phyloP scores from a whole-genome alignment of 768 basidiomycete species.

The Wakefieldia striispora region DNA sequence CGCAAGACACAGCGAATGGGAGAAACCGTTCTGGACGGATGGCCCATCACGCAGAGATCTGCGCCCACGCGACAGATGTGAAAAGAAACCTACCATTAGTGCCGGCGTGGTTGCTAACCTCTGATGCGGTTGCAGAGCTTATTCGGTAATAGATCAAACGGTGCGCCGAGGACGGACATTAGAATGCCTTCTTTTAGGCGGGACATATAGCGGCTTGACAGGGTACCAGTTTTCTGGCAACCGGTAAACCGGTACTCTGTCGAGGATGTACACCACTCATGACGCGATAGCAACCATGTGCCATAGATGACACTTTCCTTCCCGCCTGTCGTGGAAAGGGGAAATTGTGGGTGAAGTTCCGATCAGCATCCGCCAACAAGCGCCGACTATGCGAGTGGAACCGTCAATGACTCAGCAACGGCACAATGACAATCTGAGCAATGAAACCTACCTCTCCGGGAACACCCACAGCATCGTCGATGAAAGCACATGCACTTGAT shows the following conservation, averaged over 20 bases:
- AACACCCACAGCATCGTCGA: conserved; percentile 1
- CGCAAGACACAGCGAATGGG: conserved; percentile 19
- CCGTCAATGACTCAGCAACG: conserved; percentile 1
- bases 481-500: conserved; percentile 3
- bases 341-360: conserved; percentile 12
- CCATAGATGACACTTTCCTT: conserved; percentile 10
- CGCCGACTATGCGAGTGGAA: conserved; percentile 1
- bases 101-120: conserved; percentile 29
- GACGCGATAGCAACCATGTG: conserved; percentile 13
- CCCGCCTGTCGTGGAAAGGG: conserved; percentile 4
- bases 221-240: conserved; percentile 5
- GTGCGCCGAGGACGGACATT: conserved; percentile 26
- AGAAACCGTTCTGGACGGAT: conserved; percentile 24
- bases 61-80: conserved; percentile 2
- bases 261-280: neutral
- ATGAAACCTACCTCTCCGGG: conserved; percentile 7
- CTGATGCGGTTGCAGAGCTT: conserved; percentile 29
- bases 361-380: conserved; percentile 26
- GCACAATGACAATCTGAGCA: conserved; percentile 6
- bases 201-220: conserved; percentile 9
- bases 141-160: conserved; percentile 19
- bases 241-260: conserved; percentile 7
- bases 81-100: conserved; percentile 13
- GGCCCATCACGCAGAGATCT: conserved; percentile 22
- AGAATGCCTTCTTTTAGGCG: conserved; percentile 8